Evolutionary conservation across 148 eudicot genomes (phyloP), one percentile per base, ranked within the genome.

Genomic region (Nepenthes mirabilis): DNA sequence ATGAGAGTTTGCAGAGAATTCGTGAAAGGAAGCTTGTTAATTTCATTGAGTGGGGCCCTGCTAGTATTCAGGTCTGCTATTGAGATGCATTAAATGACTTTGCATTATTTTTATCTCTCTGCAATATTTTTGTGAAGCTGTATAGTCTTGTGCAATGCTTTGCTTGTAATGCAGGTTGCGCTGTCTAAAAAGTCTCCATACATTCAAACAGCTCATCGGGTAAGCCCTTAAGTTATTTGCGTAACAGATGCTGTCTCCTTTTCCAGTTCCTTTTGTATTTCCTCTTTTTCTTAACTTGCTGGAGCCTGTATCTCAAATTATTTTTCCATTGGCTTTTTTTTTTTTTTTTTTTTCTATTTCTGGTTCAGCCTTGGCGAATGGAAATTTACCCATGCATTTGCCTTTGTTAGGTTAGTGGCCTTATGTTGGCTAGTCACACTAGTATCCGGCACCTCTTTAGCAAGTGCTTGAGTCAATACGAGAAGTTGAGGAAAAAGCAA

Each of bases 31-130:
- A 88, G 78, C 94, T 91, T 54, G 97, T 91, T 61, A 88, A 91
- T 70, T 91, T 91, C 76, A 91, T 91, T 67, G 97, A 91, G 56
- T 91, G 97, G 97, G 97, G 97, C 14, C 97, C 97, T 68, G 97
- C 97, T 56, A 91, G 97, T 81, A 93, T 93, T 70, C 99, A 93
- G 95, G 99, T 79, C 57, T 65, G 23, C 23, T 23, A 23, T 23
- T 23, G 23, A 23, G 23, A 23, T 23, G 23, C 23, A 23, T 23
- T 60, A 43, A 57, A 62, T 33, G 33, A 47, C 47, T 56, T 52
- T 60, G 55, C 14, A 11, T 52, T n/a, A 11, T 52, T 11, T 52
- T 52, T 12, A 23, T 23, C 32, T 23, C 14, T 1, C 23, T 5
- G 23, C 5, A 6, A 5, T 52, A 2, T 23, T 52, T 14, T 52